Evolutionary conservation across 148 eudicot genomes (phyloP), one percentile per base, ranked within the genome.

Genomic region (Pouteria glomerata): DNA sequence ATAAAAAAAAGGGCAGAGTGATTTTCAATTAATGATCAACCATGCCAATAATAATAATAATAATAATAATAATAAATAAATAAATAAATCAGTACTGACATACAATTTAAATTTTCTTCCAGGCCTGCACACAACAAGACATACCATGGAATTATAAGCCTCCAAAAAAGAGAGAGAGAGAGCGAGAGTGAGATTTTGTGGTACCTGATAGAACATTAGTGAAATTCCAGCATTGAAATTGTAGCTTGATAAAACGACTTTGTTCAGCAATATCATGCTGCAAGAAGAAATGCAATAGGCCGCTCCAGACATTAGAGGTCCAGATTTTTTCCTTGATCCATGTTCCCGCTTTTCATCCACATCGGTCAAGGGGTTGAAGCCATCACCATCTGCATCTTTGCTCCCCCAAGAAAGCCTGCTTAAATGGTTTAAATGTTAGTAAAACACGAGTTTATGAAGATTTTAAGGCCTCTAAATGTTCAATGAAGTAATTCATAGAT

Each of bases 121-220:
- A 10, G n/a, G 39, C 23, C 5, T 13, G 29, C 8, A 44, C 31
- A 62, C 30, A 44, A 64, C 27, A 41, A 63, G 66, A 63, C 29
- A 63, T 23, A 48, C 19, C 23, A 31, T 41, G 24, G 23, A 23
- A 6, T 24, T 42, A 1, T 42, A 64, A 24, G 12, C 68, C 50
- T 21, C 29, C 68, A 24, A 14, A 21, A 66, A 66, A 66, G 69
- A 5, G 44, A 10, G 44, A 39, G 10, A 39, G 44, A n/a, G n/a
- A n/a, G n/a, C n/a, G n/a, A n/a, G n/a, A n/a, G n/a, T n/a, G 21
- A 26, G 26, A 33, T 21, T 19, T 33, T 31, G 41, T 15, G 62
- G 29, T 83, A 91, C 97, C 94, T 91, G 97, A 80, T 91, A 91
- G 75, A 91, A 89, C 97, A 91, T 91, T 79, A 91, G 79, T 18